Base-by-base conservation (phyloP, 2,329 filamentous ascomycete genomes). In the Aspergillus spinulosporus region DNA sequence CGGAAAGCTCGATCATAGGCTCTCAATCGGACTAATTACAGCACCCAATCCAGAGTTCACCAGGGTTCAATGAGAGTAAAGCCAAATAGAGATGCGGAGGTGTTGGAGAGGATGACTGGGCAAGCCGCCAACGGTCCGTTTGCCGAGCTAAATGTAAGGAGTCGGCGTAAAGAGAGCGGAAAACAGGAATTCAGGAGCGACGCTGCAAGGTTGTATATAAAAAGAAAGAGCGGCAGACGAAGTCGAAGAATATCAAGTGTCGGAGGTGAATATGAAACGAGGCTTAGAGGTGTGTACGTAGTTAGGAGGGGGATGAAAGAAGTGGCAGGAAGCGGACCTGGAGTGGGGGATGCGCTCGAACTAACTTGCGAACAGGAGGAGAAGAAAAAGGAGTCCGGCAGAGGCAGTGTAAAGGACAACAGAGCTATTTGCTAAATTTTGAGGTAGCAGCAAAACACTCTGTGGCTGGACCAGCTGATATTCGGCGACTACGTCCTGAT, bases 1-100 rank as follows among this genome's bases (percentile, higher is more conserved):
- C 42, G 51, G 49, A 47, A 54, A 56, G 51, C 66, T 64, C 14
- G 59, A 64, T 66, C 72, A 73, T 74, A 69, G 59, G 68, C 62
- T 40, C 49, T 58, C 54, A 48, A 48, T 59, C 37, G 40, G 48
- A 26, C 32, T 43, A 34, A 43, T 34, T 45, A n/a, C 50, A 26
- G 9, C 26, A 45, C 28, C n/a, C 45, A 15, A 6, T 28, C 46
- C 21, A 34, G 31, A 11, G 26, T 11, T 7, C 26, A 29, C 29
- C 21, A 32, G 44, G 14, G 32, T 42, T 45, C 9, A 45, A 52
- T 37, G 26, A 43, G 29, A 15, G 5, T 5, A 39, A 21, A 29
- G 11, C 49, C 31, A 15, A 48, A 26, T 21, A 37, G n/a, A 40
- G 37, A 40, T 39, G 52, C 48, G 45, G 48, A 49, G 21, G 50